Conservation (phyloP, 768 basidiomycete species). For the Psilocybe cyanescens region DNA sequence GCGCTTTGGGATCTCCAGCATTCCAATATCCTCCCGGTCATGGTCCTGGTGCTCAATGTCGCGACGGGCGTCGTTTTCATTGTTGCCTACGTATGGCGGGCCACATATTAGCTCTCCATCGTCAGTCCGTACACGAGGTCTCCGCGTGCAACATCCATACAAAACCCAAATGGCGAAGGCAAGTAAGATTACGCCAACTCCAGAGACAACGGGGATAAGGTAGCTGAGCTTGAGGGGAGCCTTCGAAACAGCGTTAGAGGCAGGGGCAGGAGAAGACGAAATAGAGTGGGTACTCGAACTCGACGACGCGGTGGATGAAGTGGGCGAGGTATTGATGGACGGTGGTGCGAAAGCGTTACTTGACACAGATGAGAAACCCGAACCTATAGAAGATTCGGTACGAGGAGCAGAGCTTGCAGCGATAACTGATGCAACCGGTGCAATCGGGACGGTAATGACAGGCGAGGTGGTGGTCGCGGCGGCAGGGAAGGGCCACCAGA, state of each 20-base stretch:
- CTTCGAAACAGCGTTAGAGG: neutral
- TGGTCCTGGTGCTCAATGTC: slow-evolving; percentile 3
- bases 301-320: neutral
- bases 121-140: slow-evolving; percentile 17
- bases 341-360: neutral
- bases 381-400: neutral
- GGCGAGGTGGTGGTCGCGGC: slow-evolving; percentile 16
- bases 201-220: slow-evolving; percentile 34
- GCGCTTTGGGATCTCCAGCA: slow-evolving; percentile 5
- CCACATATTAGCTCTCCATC: slow-evolving; percentile 26
- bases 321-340: neutral
- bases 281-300: neutral
- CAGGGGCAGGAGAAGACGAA: neutral
- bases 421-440: neutral
- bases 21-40: neutral
- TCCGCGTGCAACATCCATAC: slow-evolving; percentile 35
- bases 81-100: slow-evolving; percentile 21
- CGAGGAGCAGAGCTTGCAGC: neutral
- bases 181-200: slow-evolving; percentile 34
- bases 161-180: slow-evolving; percentile 36
- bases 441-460: neutral
- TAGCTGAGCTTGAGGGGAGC: slow-evolving; percentile 22
- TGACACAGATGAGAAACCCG: neutral
- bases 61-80: slow-evolving; percentile 1
- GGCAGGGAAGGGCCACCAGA: slow-evolving; percentile 43